A percentile compares a stretch with the other conserved stretches of the same genome.
These are phyloP conservation scores for Sanghuangporus weigelae DNA, from an alignment of 1,284 basidiomycete genomes.

Conservation along the genomic window DNA sequence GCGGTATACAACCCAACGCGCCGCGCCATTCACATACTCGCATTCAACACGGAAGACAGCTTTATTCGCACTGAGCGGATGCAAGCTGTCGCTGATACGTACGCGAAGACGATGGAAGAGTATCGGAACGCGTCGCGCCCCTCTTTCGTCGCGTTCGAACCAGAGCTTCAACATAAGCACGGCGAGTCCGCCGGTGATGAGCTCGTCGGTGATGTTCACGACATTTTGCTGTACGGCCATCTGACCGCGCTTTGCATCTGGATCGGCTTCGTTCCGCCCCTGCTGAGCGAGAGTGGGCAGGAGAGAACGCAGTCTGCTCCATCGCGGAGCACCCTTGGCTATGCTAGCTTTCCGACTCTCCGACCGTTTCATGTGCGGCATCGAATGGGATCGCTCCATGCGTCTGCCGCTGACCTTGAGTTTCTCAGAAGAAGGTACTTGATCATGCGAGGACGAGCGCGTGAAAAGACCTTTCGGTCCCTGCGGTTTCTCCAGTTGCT, in stretches of 20 bases:
- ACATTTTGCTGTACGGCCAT: constrained; percentile 44
- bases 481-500: neutral
- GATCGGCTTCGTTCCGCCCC: constrained; percentile 20
- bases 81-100: constrained; percentile 80
- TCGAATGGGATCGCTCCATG: constrained; percentile 39
- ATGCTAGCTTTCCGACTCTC: constrained; percentile 28
- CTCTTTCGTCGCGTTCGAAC: constrained; percentile 90
- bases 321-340: constrained; percentile 33
- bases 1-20: constrained; percentile 95
- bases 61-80: constrained; percentile 74
- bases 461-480: neutral
- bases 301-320: constrained; percentile 58
- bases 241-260: constrained; percentile 28
- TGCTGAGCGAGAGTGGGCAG: constrained; percentile 50
- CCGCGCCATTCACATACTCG: constrained; percentile 93
- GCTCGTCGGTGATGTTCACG: constrained; percentile 81
- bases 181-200: constrained; percentile 77
- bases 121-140: constrained; percentile 77
- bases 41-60: constrained; percentile 92
- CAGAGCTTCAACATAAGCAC: constrained; percentile 83
- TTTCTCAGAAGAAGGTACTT: constrained; percentile 15
- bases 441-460: constrained; percentile 1
- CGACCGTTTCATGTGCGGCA: constrained; percentile 35
- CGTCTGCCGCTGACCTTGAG: constrained; percentile 15
- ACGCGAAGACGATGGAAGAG: constrained; percentile 85